A percentile compares a stretch with the other conserved stretches of the same genome.
These are phyloP conservation scores for Candida yuanshanica DNA, from an alignment of 805 yeast species.

Conservation along the genomic window DNA sequence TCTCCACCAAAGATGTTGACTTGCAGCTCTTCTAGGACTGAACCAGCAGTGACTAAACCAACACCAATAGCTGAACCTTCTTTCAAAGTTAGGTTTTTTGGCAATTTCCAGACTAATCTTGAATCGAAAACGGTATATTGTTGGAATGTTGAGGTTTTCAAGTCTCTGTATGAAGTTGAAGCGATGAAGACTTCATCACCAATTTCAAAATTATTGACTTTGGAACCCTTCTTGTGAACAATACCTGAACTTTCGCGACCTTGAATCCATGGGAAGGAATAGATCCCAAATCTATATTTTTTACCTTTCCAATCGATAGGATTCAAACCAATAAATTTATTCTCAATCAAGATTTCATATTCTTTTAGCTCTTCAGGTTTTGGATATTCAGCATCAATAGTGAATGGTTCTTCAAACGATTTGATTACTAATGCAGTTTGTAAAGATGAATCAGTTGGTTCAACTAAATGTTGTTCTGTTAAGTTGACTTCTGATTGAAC, in stretches of 20 bases:
- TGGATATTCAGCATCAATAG: slow-evolving; percentile 14
- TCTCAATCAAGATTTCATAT: slow-evolving; percentile 26
- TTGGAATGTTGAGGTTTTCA: slow-evolving; percentile 43
- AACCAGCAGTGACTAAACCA: slow-evolving; percentile 40
- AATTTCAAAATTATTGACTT: slow-evolving; percentile 26
- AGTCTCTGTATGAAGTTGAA: slow-evolving; percentile 42
- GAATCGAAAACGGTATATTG: slow-evolving; percentile 39
- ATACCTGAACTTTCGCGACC: slow-evolving; percentile 43
- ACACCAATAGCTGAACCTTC: slow-evolving; percentile 44
- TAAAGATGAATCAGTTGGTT: slow-evolving; percentile 8
- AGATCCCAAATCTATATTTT: slow-evolving; percentile 39
- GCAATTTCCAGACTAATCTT: slow-evolving; percentile 40
- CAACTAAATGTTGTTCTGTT: slow-evolving; percentile 10
- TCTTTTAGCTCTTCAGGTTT: slow-evolving; percentile 21
- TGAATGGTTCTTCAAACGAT: slow-evolving; percentile 24
- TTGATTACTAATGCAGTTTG: slow-evolving; percentile 23
- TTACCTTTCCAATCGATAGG: slow-evolving; percentile 48
- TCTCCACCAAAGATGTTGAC: slow-evolving; percentile 15
- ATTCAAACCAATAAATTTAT: slow-evolving; percentile 36
- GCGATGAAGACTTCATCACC: slow-evolving; percentile 38
- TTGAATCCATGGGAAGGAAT: slow-evolving; percentile 45
- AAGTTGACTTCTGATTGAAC: slow-evolving; percentile 7
- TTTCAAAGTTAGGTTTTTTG: slow-evolving; percentile 28
- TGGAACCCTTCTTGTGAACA: slow-evolving; percentile 30
- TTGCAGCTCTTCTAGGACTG: slow-evolving; percentile 25